Base-by-base conservation (phyloP, 2,329 filamentous ascomycete species). In the Penicillium rolfsii region DNA sequence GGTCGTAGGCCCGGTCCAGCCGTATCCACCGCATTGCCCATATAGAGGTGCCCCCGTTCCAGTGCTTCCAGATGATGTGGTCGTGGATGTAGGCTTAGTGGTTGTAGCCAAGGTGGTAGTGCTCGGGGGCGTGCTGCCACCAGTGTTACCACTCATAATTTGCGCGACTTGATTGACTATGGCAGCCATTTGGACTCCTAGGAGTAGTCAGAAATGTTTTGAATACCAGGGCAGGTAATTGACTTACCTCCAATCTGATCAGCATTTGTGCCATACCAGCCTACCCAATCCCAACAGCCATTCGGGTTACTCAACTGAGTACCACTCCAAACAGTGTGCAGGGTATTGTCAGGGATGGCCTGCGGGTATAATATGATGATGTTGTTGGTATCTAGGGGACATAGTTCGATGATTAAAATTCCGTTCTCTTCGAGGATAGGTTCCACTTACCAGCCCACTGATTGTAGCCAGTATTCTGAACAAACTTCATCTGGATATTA, bases 391-490 rank as follows among this genome's bases (percentile, higher is more conserved):
- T 53, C 50, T 53, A 36, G 12, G 35, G 12, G 12, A 36, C 35
- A 22, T 8, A 14, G 30, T 26, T 36, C 2, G 5, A 6, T 1
- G 26, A 12, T 52, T 9, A n/a, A 5, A 38, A 16, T 8, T 36
- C 2, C n/a, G 3, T 22, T 2, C 14, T 22, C 5, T 33, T 26
- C 3, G 6, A 38, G 24, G 12, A 30, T 41, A 26, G n/a, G 9
- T 24, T 41, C 12, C 19, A 22, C 61, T 55, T 26, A 61, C 61
- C 61, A 22, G 63, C 63, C 61, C 61, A 67, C 38, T 46, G 46
- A 30, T 57, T 64, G 26, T 67, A 65, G n/a, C 63, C 63, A 12
- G 61, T 62, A n/a, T 67, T 65, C 9, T 60, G 28, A 26, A 67
- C 35, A 26, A 62, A 65, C 1, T 64, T 43, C 19, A 46, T 50